A percentile compares a stretch with the other conserved stretches of the same genome.
phyloP scores from a whole-genome alignment of 2,329 filamentous ascomycete genomes.

The Esteya vermicola region DNA sequence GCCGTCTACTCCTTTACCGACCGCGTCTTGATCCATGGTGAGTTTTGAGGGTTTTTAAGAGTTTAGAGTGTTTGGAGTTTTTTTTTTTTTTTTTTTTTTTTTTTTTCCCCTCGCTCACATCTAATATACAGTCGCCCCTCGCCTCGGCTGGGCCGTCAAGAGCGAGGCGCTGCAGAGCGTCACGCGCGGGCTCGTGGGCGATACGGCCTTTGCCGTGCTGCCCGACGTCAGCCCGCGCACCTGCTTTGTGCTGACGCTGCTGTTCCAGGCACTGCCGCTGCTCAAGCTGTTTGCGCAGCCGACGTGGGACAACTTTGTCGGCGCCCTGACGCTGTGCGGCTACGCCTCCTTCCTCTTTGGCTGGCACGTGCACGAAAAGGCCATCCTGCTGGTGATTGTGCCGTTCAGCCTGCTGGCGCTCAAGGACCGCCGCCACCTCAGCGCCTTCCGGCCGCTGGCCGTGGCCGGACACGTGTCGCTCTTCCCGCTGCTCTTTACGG shows the following conservation, averaged over 20 bases:
- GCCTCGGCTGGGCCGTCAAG: constrained; percentile 61
- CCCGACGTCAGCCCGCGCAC: constrained; percentile 68
- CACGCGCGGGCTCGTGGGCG: constrained; percentile 82
- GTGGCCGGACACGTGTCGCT: constrained; percentile 91
- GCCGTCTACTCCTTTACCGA: constrained; percentile 91
- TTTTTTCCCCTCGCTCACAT: background rate
- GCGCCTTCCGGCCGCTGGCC: constrained; percentile 80
- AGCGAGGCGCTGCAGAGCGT: constrained; percentile 69
- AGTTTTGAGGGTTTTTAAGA: too few species aligned
- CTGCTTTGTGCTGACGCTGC: constrained; percentile 71
- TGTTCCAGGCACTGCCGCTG: constrained; percentile 69
- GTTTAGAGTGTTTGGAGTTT: too few species aligned
- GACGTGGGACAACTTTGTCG: constrained; percentile 80
- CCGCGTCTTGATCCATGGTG: constrained; percentile 67
- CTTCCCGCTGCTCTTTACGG: constrained; percentile 85
- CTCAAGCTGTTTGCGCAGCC: constrained; percentile 69
- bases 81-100: background rate
- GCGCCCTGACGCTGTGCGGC: constrained; percentile 79
- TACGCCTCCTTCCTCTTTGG: constrained; percentile 96
- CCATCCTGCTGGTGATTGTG: constrained; percentile 83
- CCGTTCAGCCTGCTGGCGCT: constrained; percentile 89
- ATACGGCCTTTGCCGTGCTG: constrained; percentile 85
- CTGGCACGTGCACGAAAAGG: constrained; percentile 98
- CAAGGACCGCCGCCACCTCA: constrained; percentile 76
- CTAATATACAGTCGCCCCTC: constrained; percentile 57